A percentile compares a stretch with the other conserved stretches of the same genome.
Evolutionary conservation across 306 rosid genomes (phyloP).

Genomic region (Cucurbita ficifolia): DNA sequence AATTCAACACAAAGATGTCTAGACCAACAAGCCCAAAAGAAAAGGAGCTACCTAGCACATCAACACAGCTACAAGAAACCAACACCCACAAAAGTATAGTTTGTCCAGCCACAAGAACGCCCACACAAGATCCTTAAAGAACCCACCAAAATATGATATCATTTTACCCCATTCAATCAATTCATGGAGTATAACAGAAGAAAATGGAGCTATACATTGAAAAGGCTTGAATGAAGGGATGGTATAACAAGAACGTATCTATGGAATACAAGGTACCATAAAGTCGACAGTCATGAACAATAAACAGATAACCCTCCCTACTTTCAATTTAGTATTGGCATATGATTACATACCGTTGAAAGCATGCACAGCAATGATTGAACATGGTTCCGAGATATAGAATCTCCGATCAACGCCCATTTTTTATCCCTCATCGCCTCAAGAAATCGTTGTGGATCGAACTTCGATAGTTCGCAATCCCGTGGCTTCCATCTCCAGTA

Average conservation of each 20-base stretch:
- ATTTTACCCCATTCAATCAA: too few relatives aligned
- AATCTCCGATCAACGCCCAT: conserved; percentile 91
- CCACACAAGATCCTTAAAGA: background rate
- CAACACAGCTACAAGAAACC: background rate
- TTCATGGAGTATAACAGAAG: too few relatives aligned
- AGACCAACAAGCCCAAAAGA: background rate
- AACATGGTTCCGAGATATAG: conserved; percentile 87
- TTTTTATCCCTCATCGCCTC: conserved; percentile 52
- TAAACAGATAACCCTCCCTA: background rate
- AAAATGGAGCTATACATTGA: background rate
- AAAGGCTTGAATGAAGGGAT: background rate
- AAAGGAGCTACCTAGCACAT: background rate
- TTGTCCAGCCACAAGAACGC: background rate
- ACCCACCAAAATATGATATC: background rate
- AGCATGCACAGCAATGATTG: conserved; percentile 84
- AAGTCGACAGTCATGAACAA: background rate
- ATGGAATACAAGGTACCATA: background rate
- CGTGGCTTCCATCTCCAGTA: conserved; percentile 84
- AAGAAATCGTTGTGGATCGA: conserved; percentile 55
- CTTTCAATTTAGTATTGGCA: background rate
- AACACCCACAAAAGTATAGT: background rate
- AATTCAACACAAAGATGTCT: background rate
- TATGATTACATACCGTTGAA: conserved; percentile 45
- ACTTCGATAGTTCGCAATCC: conserved; percentile 47
- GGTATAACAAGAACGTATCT: background rate